Evolutionary conservation across 352 stramenopile species (phyloP).

Genomic region (Phytophthora citrophthora): DNA sequence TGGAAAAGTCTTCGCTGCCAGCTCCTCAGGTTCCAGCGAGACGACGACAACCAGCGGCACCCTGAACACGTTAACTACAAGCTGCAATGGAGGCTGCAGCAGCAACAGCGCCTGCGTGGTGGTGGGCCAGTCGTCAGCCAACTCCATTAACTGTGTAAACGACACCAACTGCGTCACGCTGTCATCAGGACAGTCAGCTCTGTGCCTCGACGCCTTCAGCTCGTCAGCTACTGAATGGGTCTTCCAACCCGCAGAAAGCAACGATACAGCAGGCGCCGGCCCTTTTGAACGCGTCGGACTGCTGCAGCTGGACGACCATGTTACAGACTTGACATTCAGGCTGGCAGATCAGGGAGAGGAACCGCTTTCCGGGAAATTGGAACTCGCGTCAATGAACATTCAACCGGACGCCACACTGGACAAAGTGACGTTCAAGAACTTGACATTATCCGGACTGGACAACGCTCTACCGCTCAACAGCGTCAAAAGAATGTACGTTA

Average conservation of each 20-base stretch:
- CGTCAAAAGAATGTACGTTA: conserved; percentile 56
- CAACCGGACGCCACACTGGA: conserved; percentile 51
- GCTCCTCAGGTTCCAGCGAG: conserved; percentile 14
- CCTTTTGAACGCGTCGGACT: conserved; percentile 80
- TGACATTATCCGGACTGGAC: conserved; percentile 54
- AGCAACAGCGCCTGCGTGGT: conserved; percentile 68
- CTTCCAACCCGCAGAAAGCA: conserved; percentile 62
- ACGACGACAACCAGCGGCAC: conserved; percentile 19
- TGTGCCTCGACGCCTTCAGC: conserved; percentile 69
- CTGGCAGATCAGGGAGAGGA: conserved; percentile 37
- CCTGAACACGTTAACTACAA: conserved; percentile 80
- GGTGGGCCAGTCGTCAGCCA: conserved; percentile 61
- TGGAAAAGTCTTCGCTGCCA: conserved; percentile 2
- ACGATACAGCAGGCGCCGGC: conserved; percentile 50
- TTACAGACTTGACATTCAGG: conserved; percentile 61
- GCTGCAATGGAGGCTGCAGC: conserved; percentile 74
- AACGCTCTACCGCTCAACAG: conserved; percentile 61
- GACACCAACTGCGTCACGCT: conserved; percentile 73
- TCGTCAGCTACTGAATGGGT: conserved; percentile 45
- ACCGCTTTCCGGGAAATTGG: conserved; percentile 48
- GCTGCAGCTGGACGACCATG: conserved; percentile 56
- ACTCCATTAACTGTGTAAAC: conserved; percentile 78
- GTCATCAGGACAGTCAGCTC: conserved; percentile 65
- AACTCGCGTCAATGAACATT: conserved; percentile 77
- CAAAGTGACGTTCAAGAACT: conserved; percentile 56